Base-by-base conservation (phyloP, 1,284 basidiomycete genomes). In the Leucoagaricus sp. region DNA sequence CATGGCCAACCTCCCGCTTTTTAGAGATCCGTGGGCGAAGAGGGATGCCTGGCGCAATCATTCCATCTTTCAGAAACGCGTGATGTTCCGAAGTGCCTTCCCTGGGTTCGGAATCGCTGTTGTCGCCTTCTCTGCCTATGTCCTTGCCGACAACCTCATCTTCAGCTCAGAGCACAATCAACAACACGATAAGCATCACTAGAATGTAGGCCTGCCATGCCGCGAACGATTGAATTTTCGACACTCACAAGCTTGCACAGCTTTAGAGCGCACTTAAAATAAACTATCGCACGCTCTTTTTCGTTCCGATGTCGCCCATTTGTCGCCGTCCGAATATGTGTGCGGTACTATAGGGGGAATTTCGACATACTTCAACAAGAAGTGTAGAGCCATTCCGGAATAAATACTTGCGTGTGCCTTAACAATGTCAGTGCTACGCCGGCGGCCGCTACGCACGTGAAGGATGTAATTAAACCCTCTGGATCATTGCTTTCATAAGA, bases 11-110 rank as follows among this genome's bases (percentile, higher is more conserved):
- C 78, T 78, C 48, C 89, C 88, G 42, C 75, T 94, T 55, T 96
- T 88, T 71, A 86, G 93, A 72, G 94, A 98, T 72, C 93, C 94
- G 53, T 97, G 94, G 95, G 93, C 92, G 21, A 94, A 92, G 76
- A 80, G 88, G 60, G 94, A 98, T 69, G 93, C 94, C 52, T 98
- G 94, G 94, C 83, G 94, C 67, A 94, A 89, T 74, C 86, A 86
- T 68, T 87, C 91, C 42, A 84, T 96, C 64, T 97, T 97, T 79
- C 82, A 85, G 58, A 92, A 87, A 65, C 83, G 87, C 55, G 82
- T 85, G 64, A 92, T 94, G 91, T 88, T 96, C 75, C 83, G 86
- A 65, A 91, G 83, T 76, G 72, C 95, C 64, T 94, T 97, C 74
- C 95, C 95, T 49, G 95, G 95, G 38, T 91, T 98, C 68, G 94